phyloP scores from a whole-genome alignment of 139 green algal genomes.

The Asterochloris sp. region DNA sequence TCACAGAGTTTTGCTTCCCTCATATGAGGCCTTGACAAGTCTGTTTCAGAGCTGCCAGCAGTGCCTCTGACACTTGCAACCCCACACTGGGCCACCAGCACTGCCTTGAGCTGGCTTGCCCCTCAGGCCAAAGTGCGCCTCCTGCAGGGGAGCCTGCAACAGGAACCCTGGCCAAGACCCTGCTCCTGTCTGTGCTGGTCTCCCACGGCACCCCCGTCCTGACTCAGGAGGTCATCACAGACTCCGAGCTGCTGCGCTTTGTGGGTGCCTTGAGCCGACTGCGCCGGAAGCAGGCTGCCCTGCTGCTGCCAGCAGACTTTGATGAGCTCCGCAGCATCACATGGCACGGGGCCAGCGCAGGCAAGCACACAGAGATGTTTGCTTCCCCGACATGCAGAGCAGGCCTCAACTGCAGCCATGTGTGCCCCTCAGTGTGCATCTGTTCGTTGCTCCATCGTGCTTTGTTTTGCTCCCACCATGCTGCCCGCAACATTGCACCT shows the following conservation, averaged over 20 bases:
- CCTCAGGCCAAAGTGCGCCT: neutral
- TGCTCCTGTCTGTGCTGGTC: slow-evolving; percentile 40
- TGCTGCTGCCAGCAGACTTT: slow-evolving; percentile 51
- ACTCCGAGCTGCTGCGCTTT: slow-evolving; percentile 38
- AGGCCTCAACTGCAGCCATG: no score
- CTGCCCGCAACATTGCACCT: no score
- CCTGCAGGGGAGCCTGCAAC: neutral
- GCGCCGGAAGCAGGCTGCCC: slow-evolving; percentile 21
- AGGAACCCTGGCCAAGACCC: slow-evolving; percentile 29
- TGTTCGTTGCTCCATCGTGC: no score
- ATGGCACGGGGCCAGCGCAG: slow-evolving; percentile 37
- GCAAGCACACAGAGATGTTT: neutral
- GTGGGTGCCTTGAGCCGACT: slow-evolving; percentile 25
- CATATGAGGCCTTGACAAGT: no score
- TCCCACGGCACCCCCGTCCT: slow-evolving; percentile 38
- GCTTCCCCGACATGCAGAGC: no score
- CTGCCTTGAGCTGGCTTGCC: neutral
- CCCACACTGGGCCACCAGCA: no score
- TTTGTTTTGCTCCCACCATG: no score
- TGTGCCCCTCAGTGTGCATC: no score
- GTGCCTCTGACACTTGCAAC: no score
- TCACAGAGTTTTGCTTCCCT: no score
- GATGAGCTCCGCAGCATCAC: slow-evolving; percentile 28
- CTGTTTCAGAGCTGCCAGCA: no score
- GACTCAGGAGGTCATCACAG: slow-evolving; percentile 24